Percentiles rank a stretch among this genome's conserved stretches.
phyloP scores from a whole-genome alignment of 2,329 filamentous ascomycete species.

The Rhynchosporium agropyri region DNA sequence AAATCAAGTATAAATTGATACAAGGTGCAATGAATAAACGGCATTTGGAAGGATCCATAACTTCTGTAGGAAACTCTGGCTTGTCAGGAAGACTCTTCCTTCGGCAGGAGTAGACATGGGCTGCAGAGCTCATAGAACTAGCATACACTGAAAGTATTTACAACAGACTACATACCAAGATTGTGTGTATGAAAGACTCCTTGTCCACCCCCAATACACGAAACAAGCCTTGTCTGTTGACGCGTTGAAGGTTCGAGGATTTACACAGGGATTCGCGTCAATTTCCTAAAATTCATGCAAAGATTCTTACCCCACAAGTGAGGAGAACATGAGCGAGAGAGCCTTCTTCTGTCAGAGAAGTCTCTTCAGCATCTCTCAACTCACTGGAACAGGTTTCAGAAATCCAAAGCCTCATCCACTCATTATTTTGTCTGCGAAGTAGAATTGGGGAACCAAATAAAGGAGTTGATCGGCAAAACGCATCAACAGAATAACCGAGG shows the following conservation, averaged over 20 bases:
- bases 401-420: not conserved
- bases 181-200: too few species aligned
- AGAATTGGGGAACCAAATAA: not conserved
- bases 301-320: conserved; percentile 9
- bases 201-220: too few species aligned
- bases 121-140: too few species aligned
- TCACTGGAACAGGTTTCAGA: not conserved
- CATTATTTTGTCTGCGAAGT: not conserved
- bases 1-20: too few species aligned
- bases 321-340: not conserved
- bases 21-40: too few species aligned
- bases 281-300: conserved; percentile 33
- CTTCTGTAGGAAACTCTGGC: too few species aligned
- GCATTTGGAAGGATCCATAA: too few species aligned
- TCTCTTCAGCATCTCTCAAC: not conserved
- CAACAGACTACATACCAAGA: too few species aligned
- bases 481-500: conserved; percentile 23
- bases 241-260: conserved; percentile 17
- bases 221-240: too few species aligned
- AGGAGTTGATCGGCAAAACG: not conserved
- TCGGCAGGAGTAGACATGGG: too few species aligned
- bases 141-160: too few species aligned
- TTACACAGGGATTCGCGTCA: conserved; percentile 31
- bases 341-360: not conserved
- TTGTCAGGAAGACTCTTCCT: too few species aligned